Base-by-base conservation (phyloP, 2,329 filamentous ascomycete species). In the Celoporthe dispersa region DNA sequence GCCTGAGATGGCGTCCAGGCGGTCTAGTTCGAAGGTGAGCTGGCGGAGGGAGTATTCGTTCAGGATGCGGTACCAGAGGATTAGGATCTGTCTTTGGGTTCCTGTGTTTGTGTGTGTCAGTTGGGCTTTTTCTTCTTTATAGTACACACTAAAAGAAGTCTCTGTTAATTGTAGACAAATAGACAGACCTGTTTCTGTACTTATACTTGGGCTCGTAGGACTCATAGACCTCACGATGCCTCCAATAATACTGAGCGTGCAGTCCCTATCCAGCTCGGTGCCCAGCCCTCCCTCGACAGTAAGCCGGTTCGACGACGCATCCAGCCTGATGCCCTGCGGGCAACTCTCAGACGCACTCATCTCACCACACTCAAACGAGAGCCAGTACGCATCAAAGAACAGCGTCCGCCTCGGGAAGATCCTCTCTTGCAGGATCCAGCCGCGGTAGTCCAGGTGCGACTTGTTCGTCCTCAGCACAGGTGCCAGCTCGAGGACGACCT, bases 371-470 rank as follows among this genome's bases (percentile, higher is more conserved):
- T 61, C 65, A 28, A 67, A 67, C 3, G 65, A 67, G n/a, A 67
- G 33, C 65, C 65, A 67, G 65, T 67, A 67, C 0, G 65, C 19
- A 22, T 67, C 65, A 53, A 67, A 67, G 37, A 67, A 61, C 1
- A 67, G 12, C 4, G 65, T 67, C 22, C 65, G 39, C 37, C 65
- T 48, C 12, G 65, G 65, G 19, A 67, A 67, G 4, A 67, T 67
- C 25, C 65, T 33, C 31, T 67, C 65, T 11, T 67, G 65, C 14
- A 67, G 39, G 25, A 67, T 51, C 65, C 65, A 67, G 11, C 65
- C 65, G 25, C 55, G 65, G n/a, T 67, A 67, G 5, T 67, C 65
- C 28, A 67, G 55, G 44, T 67, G 65, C 4, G 65, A 67, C 65
- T 67, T 67, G 22, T 67, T 25, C 1, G 55, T 44, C n/a, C 65